A percentile compares a stretch with the other conserved stretches of the same genome.
phyloP scores from a whole-genome alignment of 1,284 basidiomycete genomes.

The Puccinia triticina region DNA sequence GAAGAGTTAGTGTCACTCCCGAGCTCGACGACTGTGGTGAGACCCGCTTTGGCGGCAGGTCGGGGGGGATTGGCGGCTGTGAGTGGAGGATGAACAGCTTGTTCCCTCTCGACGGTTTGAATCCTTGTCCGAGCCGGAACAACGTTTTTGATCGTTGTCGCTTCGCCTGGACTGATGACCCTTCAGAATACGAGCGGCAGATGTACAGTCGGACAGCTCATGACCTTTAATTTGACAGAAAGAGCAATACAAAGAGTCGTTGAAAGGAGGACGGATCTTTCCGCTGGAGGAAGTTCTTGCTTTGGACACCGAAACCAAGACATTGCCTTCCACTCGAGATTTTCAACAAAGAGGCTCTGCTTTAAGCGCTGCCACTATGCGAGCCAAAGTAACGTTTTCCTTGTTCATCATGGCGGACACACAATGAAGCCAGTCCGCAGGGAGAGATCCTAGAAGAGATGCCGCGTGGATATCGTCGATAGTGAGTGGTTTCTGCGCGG shows the following conservation, averaged over 20 bases:
- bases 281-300: neutral
- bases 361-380: too few species aligned
- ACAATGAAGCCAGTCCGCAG: neutral
- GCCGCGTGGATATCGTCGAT: too few species aligned
- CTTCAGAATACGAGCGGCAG: neutral
- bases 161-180: neutral
- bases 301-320: neutral
- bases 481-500: too few species aligned
- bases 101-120: too few species aligned
- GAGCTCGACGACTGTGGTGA: neutral
- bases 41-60: neutral
- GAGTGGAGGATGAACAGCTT: neutral
- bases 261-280: neutral
- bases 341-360: neutral
- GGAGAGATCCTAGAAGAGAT: neutral
- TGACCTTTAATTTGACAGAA: neutral
- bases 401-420: conserved; percentile 1
- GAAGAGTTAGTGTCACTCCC: too few species aligned
- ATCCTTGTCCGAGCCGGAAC: too few species aligned
- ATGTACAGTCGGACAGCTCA: neutral
- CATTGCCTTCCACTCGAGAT: neutral
- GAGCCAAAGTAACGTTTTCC: too few species aligned
- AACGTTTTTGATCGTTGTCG: neutral
- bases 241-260: neutral
- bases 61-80: neutral